phyloP scores from a whole-genome alignment of 805 yeast species.

The Metschnikowia sp. region DNA sequence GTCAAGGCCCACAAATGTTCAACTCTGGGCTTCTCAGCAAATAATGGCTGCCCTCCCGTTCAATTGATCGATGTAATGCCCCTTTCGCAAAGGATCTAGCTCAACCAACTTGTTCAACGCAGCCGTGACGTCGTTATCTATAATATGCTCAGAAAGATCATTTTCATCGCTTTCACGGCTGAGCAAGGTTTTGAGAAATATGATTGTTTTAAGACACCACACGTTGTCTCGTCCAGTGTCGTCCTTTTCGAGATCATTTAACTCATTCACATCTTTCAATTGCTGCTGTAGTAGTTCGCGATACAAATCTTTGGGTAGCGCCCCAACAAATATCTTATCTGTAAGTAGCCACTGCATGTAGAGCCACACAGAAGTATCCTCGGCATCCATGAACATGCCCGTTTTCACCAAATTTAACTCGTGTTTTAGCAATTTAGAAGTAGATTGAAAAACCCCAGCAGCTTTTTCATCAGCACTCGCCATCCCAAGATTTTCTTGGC shows the following conservation, averaged over 20 bases:
- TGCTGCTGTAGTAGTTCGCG: slow-evolving; percentile 43
- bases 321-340: slow-evolving; percentile 36
- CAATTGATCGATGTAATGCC: slow-evolving; percentile 50
- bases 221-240: slow-evolving; percentile 60
- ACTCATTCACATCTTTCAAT: slow-evolving; percentile 49
- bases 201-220: slow-evolving; percentile 71
- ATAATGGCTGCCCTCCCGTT: slow-evolving; percentile 12
- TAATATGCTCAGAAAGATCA: background rate
- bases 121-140: slow-evolving; percentile 29
- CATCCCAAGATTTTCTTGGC: background rate
- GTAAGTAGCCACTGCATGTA: slow-evolving; percentile 77
- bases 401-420: slow-evolving; percentile 72
- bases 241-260: slow-evolving; percentile 69
- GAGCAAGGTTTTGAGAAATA: slow-evolving; percentile 41
- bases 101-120: slow-evolving; percentile 43
- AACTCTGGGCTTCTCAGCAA: background rate
- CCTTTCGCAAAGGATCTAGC: slow-evolving; percentile 63
- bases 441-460: slow-evolving; percentile 26
- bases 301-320: slow-evolving; percentile 27
- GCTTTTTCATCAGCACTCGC: slow-evolving; percentile 2
- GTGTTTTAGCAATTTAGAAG: slow-evolving; percentile 37
- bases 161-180: slow-evolving; percentile 6
- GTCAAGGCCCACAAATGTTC: background rate
- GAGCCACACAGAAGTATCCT: slow-evolving; percentile 91
- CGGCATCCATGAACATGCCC: slow-evolving; percentile 90